phyloP scores from a whole-genome alignment of 805 yeast genomes.

The Hanseniaspora thailandica region DNA sequence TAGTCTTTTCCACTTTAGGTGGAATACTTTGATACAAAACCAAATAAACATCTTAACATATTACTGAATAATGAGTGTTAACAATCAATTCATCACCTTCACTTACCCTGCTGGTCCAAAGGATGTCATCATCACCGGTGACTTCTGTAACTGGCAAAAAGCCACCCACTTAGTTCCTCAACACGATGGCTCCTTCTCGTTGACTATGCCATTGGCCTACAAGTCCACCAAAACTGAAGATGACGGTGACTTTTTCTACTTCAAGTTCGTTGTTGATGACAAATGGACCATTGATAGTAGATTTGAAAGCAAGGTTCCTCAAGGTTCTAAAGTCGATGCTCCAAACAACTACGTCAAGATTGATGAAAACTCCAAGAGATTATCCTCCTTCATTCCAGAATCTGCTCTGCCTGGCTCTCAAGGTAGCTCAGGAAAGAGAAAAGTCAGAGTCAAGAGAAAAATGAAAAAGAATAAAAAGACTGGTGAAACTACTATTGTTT shows the following conservation, averaged over 20 bases:
- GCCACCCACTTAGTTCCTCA: conserved; percentile 49
- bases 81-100: conserved; percentile 20
- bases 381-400: conserved; percentile 20
- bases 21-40: neutral
- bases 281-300: conserved; percentile 41
- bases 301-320: conserved; percentile 34
- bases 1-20: too few species aligned
- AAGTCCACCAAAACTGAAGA: conserved; percentile 23
- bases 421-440: conserved; percentile 20
- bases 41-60: neutral
- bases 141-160: conserved; percentile 58
- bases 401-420: conserved; percentile 17
- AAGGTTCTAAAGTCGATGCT: conserved; percentile 35
- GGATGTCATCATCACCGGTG: conserved; percentile 57
- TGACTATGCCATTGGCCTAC: conserved; percentile 48
- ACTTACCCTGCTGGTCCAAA: conserved; percentile 41
- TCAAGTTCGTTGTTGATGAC: conserved; percentile 59
- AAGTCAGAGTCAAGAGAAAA: conserved; percentile 30
- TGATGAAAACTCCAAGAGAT: conserved; percentile 18
- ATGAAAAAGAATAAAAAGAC: conserved; percentile 33
- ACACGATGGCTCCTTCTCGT: conserved; percentile 40
- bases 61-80: conserved; percentile 5
- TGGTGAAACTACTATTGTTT: conserved; percentile 32
- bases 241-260: conserved; percentile 30
- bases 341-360: conserved; percentile 30